A percentile compares a stretch with the other conserved stretches of the same genome.
phyloP scores from a whole-genome alignment of 305 asterid species.

The Plantago coronopus region DNA sequence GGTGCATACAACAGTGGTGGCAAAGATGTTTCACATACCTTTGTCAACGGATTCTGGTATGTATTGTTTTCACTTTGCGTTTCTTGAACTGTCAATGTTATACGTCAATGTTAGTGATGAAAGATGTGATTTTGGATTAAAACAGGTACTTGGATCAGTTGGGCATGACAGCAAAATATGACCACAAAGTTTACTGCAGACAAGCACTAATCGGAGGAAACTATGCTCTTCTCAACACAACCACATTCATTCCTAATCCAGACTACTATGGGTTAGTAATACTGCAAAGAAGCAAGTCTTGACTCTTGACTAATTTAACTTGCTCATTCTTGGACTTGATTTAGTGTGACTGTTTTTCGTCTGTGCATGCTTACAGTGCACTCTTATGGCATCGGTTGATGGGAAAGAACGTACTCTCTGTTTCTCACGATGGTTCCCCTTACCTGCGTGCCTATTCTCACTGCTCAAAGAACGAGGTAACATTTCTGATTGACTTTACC shows the following conservation, averaged over 20 bases:
- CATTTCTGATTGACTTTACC: not conserved
- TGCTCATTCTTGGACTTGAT: not conserved
- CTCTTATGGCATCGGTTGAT: slow-evolving; percentile 74
- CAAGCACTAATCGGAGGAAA: slow-evolving; percentile 89
- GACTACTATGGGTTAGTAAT: slow-evolving; percentile 70
- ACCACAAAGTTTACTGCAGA: slow-evolving; percentile 78
- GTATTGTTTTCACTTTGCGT: slow-evolving; percentile 4
- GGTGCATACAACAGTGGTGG: slow-evolving; percentile 89
- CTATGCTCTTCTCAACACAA: slow-evolving; percentile 67
- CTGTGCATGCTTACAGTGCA: slow-evolving; percentile 36
- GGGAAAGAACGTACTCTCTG: slow-evolving; percentile 59
- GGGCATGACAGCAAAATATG: slow-evolving; percentile 74
- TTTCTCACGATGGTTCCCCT: slow-evolving; percentile 50
- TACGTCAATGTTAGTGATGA: not conserved
- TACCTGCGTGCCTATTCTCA: slow-evolving; percentile 60
- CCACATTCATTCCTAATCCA: slow-evolving; percentile 71
- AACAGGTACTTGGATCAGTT: slow-evolving; percentile 82
- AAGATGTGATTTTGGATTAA: not conserved
- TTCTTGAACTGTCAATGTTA: slow-evolving; percentile 4
- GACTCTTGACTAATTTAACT: no score
- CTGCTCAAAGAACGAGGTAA: slow-evolving; percentile 56
- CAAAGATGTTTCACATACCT: slow-evolving; percentile 58
- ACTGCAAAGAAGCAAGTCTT: not conserved
- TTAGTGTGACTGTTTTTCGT: not conserved
- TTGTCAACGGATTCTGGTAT: slow-evolving; percentile 77